Evolutionary conservation across 1,139 yeast genomes (phyloP).

Genomic region (Diutina pseudorugosa): DNA sequence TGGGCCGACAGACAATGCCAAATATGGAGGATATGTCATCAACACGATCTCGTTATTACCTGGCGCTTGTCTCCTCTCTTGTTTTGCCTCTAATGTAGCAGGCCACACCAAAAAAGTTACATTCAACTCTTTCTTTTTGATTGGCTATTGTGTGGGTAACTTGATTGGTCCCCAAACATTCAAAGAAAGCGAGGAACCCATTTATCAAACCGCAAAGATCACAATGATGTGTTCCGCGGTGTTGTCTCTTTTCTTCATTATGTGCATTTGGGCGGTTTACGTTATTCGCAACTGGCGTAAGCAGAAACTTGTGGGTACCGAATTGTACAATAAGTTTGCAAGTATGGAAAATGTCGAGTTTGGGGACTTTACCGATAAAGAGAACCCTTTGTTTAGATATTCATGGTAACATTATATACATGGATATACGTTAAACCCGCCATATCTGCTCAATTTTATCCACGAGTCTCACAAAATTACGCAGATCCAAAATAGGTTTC

Average conservation of each 20-base stretch:
- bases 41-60: not conserved
- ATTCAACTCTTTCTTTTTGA: not conserved
- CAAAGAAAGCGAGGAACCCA: not conserved
- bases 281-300: not conserved
- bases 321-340: constrained; percentile 7
- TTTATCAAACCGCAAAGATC: not conserved
- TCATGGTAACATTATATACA: not conserved
- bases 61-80: not conserved
- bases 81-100: not conserved
- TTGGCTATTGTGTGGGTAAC: constrained; percentile 3
- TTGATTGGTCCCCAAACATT: constrained; percentile 4
- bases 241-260: constrained; percentile 15
- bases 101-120: constrained; percentile 3
- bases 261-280: constrained; percentile 11
- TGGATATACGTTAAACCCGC: not conserved
- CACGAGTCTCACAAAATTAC: not conserved
- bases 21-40: not conserved
- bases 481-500: not conserved
- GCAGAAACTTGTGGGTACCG: not conserved
- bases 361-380: constrained; percentile 49
- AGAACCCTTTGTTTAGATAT: constrained; percentile 20
- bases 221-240: constrained; percentile 14
- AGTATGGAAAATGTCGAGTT: constrained; percentile 38
- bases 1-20: not conserved
- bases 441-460: not conserved